Base-by-base conservation (phyloP, 2,329 filamentous ascomycete genomes). In the Botrytis hyacinthi region DNA sequence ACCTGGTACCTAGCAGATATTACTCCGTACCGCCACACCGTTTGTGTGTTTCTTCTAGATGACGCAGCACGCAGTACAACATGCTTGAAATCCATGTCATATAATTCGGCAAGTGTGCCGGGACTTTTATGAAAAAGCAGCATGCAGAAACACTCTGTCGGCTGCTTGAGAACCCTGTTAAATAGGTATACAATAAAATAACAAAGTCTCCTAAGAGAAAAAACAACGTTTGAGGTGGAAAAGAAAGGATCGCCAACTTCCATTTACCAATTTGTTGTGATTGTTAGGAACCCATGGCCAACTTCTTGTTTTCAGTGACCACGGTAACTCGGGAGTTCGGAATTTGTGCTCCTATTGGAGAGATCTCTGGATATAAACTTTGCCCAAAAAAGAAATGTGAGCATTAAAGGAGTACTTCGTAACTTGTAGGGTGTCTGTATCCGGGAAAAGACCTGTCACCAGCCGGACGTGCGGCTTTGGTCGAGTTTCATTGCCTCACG, bases 1-100 rank as follows among this genome's bases (percentile, higher is more conserved):
- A 29, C n/a, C 26, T 29, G 5, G 51, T n/a, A 54, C n/a, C n/a
- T 29, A 7, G 51, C 51, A 57, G 14, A 57, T 32, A 57, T 57
- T 57, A 57, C n/a, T 57, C 51, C 51, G 54, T 72, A 72, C 71
- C 63, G 63, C 71, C 71, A 72, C 71, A 72, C 62, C 71, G 71
- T 72, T 72, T 68, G 70, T 42, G 48, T 51, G n/a, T 67, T 65
- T n/a, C 8, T 32, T 35, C 46, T 48, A 60, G 71, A 72, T 72
- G 71, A 72, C 71, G 71, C 71, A 72, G 65, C 63, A 72, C 71
- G 62, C 71, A 72, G 65, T 32, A 60, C 61, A 57, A 57, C 63
- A 60, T 72, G 40, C 40, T 44, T 46, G 20, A 32, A 66, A 68
- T 68, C 71, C 71, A 72, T 72, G 71, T 69, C 37, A 12, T 37